Evolutionary conservation across 2,329 filamentous ascomycete genomes (phyloP), one percentile per base, ranked within the genome.

Genomic region (Xylaria sp.): DNA sequence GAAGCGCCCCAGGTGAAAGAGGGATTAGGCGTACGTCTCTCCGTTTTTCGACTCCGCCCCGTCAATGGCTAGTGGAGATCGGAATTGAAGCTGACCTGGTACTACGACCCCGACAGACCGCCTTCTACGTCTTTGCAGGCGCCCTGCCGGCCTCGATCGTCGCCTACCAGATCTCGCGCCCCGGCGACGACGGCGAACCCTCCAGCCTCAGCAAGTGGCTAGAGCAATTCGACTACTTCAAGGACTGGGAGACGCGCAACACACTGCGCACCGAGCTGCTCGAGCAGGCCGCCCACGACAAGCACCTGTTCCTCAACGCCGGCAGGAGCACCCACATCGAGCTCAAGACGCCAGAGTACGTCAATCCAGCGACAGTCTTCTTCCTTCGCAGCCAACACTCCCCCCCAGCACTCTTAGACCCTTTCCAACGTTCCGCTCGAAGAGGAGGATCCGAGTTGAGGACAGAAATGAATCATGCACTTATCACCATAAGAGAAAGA

Each of bases 291-390:
- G 85, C 84, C 50, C 84, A 82, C 76, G 86, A 89, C 80, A 85
- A 83, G 75, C 85, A 87, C 72, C 80, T 89, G 60, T 83, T 89
- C 72, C 77, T 82, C 72, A 80, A 84, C 72, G 79, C 78, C 62
- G 78, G 79, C 72, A 81, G 81, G 76, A 82, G 81, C 76, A 76
- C 75, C 70, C 82, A 81, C 72, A 79, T 86, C 72, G 85, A 89
- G 69, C 81, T 89, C 72, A 82, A 83, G 72, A 87, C 79, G 71
- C 87, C 87, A 52, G 87, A 89, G 87, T 89, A 83, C 69, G 86
- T 85, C 63, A 36, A 25, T 39, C 53, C 53, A 48, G 39, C 52
- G 34, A 56, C n/a, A 45, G 10, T 6, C 7, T 3, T 34, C 28
- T 15, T 41, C 10, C 20, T 12, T 9, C 18, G 3, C n/a, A 13